A percentile compares a stretch with the other conserved stretches of the same genome.
phyloP scores from a whole-genome alignment of 2,329 filamentous ascomycete species.

The Penicillium sp. region DNA sequence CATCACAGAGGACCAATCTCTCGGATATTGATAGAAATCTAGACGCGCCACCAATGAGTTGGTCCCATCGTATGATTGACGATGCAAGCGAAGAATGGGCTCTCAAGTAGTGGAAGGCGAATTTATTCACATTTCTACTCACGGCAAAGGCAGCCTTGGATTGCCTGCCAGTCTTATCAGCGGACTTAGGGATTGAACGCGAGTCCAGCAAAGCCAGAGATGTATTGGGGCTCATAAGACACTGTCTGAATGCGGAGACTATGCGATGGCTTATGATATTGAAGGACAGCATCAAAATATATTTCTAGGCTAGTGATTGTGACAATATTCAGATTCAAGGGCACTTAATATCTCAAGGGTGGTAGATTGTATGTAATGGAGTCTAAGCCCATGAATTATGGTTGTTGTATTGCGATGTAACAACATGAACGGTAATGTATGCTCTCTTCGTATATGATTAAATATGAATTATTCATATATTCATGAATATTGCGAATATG shows the following conservation, averaged over 20 bases:
- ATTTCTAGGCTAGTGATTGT: background rate
- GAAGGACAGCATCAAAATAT: background rate
- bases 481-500: no score
- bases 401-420: background rate
- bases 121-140: background rate
- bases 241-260: background rate
- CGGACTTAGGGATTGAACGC: background rate
- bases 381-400: background rate
- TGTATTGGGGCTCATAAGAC: background rate
- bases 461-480: no score
- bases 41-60: no score
- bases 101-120: background rate
- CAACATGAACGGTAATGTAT: no score
- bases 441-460: no score
- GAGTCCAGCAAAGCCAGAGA: background rate
- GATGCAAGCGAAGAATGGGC: no score
- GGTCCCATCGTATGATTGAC: no score
- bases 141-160: background rate
- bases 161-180: background rate
- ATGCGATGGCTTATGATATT: background rate
- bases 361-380: background rate
- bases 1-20: background rate
- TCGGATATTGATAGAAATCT: no score
- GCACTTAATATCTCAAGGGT: background rate
- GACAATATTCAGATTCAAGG: background rate